Base-by-base conservation (phyloP, 2,329 filamentous ascomycete genomes). In the Hypoxylon sp. region DNA sequence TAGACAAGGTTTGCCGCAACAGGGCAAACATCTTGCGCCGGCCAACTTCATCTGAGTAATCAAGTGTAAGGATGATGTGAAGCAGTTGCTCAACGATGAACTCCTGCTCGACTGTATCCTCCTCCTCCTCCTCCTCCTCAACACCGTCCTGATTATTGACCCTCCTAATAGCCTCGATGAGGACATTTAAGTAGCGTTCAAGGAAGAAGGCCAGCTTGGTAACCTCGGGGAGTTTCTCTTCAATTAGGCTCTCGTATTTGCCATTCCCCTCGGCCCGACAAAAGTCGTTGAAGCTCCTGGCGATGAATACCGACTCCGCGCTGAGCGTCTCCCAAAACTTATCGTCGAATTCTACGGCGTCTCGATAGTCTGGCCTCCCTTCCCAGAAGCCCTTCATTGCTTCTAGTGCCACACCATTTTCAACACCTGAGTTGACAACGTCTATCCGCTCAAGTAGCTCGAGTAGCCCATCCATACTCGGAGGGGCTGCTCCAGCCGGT, bases 321-420 rank as follows among this genome's bases (percentile, higher is more conserved):
- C 90, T 91, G 11, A 96, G 81, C 1, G 91, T 91, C 73, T 94
- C 89, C 91, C 91, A 96, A 78, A 92, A 95, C 14, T 83, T 81
- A 72, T 94, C 89, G 68, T 91, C 87, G 69, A 96, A 93, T 23
- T 81, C 84, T 57, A 94, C 85, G 29, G 86, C 88, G 57, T 94
- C 90, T 54, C 90, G 84, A 74, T 94, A 94, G 76, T 96, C 92
- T 2, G 93, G 91, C 16, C 96, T 89, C 3, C 94, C 93, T 71
- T 96, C 92, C 96, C 96, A 99, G 79, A 99, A 98, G 50, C 93
- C 92, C 66, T 88, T 91, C 94, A 99, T 97, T 0, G 96, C 96
- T 75, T 97, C 92, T 7, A 96, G 86, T 1, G 93, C 95, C 63
- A 98, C 92, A 5, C 96, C 96, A 59, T 91, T 92, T 76, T 97